These are phyloP conservation scores for Nemania sp. DNA, from an alignment of 2,329 filamentous ascomycete genomes.

Conservation along the genomic window DNA sequence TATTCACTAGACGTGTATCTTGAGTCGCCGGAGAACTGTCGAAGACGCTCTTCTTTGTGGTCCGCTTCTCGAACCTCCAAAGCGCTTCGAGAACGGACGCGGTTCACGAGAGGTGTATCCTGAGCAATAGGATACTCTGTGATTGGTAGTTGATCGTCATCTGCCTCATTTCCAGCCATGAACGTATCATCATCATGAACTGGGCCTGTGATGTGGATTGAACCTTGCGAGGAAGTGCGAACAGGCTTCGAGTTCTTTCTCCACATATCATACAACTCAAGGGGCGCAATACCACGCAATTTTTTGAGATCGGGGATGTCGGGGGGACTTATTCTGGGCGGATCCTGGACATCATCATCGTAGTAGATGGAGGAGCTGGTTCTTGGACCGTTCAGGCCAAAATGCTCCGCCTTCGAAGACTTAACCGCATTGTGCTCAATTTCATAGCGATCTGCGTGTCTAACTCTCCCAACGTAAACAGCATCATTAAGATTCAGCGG, in stretches of 20 bases:
- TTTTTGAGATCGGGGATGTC: slow-evolving; percentile 4
- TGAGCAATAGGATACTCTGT: neutral
- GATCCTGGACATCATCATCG: neutral
- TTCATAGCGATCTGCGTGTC: slow-evolving; percentile 11
- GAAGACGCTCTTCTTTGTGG: slow-evolving; percentile 4
- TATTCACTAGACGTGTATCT: slow-evolving; percentile 2
- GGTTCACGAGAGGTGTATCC: slow-evolving; percentile 1
- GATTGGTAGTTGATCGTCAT: neutral
- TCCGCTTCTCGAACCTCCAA: slow-evolving; percentile 19
- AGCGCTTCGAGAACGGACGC: slow-evolving; percentile 24
- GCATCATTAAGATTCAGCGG: slow-evolving; percentile 20
- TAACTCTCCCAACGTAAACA: slow-evolving; percentile 13
- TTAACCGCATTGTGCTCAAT: slow-evolving; percentile 19
- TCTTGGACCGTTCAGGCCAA: neutral
- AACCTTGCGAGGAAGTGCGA: slow-evolving; percentile 11
- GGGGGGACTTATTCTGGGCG: slow-evolving; percentile 8
- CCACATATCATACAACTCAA: slow-evolving; percentile 18
- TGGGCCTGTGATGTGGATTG: slow-evolving; percentile 7
- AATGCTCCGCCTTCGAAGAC: slow-evolving; percentile 21
- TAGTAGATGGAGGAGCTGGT: slow-evolving; percentile 13
- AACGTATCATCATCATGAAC: neutral
- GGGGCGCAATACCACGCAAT: neutral
- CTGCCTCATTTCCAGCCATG: neutral
- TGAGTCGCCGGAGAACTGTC: slow-evolving; percentile 7
- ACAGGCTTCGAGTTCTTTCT: neutral